phyloP scores from a whole-genome alignment of 1,284 basidiomycete genomes.

The Moesziomyces sp. region DNA sequence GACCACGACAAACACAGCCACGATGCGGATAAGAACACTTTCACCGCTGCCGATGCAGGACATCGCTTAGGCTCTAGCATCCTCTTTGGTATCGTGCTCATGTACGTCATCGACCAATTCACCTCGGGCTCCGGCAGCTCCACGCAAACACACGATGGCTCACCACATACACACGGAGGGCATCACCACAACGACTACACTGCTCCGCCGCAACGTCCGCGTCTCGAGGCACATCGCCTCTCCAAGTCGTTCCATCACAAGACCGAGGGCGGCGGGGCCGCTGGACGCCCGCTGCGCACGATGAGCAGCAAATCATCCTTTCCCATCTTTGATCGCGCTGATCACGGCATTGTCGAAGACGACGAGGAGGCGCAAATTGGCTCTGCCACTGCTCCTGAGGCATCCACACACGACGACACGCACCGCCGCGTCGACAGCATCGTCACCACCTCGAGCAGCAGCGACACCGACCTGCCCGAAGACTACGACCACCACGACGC shows the following conservation, averaged over 20 bases:
- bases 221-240: conserved; percentile 43
- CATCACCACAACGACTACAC: conserved; percentile 12
- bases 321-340: conserved; percentile 30
- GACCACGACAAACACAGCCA: conserved; percentile 1
- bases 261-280: conserved; percentile 4
- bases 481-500: conserved; percentile 37
- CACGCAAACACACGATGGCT: conserved; percentile 2
- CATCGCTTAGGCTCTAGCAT: conserved; percentile 55
- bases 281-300: conserved; percentile 10
- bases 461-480: conserved; percentile 33
- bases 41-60: conserved; percentile 38
- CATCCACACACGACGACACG: conserved; percentile 1
- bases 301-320: conserved; percentile 26
- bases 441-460: conserved; percentile 29
- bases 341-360: conserved; percentile 13
- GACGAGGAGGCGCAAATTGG: conserved; percentile 32
- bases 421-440: conserved; percentile 30
- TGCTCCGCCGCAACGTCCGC: conserved; percentile 13
- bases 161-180: conserved; percentile 1
- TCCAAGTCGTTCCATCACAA: conserved; percentile 42
- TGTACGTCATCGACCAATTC: conserved; percentile 57
- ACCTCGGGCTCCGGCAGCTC: conserved; percentile 17
- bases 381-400: not conserved
- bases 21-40: conserved; percentile 1
- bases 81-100: conserved; percentile 61